Base-by-base conservation (phyloP, 2,329 filamentous ascomycete genomes). In the Aspergillus costaricaensis region DNA sequence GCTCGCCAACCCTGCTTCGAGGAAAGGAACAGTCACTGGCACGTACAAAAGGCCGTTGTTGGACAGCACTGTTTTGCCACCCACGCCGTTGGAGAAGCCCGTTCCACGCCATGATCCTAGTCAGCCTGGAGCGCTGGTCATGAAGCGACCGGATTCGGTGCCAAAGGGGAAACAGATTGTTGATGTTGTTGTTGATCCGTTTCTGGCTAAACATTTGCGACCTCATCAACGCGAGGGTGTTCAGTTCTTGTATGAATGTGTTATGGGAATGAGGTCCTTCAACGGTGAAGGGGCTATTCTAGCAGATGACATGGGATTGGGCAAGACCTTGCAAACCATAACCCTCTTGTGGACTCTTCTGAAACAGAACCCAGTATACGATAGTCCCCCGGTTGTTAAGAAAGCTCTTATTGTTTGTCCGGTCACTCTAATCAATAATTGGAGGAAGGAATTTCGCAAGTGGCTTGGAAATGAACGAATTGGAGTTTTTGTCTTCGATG, bases 251-350 rank as follows among this genome's bases (percentile, higher is more conserved):
- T 91, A 91, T 68, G 88, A 91, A 74, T 91, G 88, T 70, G 86
- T 91, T 0, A 91, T 91, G 88, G 88, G 88, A 5, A 84, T 91
- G 81, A 82, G 87, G 44, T 77, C 82, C 44, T 87, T 84, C 62
- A 85, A 85, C 67, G 88, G 88, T 1, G 83, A 88, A 73, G 88
- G 88, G 23, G 88, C 88, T 3, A 87, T 91, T 60, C 78, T 91
- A 52, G 89, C 89, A 1, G 89, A 91, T 70, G 89, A 91, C 67
- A 91, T 91, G 89, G 89, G 89, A 0, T 74, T 91, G 2, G 89
- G 89, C 19, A 91, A 91, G 75, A 91, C 89, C 0, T 71, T 91
- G 36, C 88, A 91, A 68, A 91, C 88, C 0, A 91, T 91, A 68
- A 80, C 88, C 3, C 74, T 91, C 49, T 70, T 91, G 12, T 91